A percentile compares a stretch with the other conserved stretches of the same genome.
Evolutionary conservation across 2,329 filamentous ascomycete genomes (phyloP).

Genomic region (Blastomyces parvus): DNA sequence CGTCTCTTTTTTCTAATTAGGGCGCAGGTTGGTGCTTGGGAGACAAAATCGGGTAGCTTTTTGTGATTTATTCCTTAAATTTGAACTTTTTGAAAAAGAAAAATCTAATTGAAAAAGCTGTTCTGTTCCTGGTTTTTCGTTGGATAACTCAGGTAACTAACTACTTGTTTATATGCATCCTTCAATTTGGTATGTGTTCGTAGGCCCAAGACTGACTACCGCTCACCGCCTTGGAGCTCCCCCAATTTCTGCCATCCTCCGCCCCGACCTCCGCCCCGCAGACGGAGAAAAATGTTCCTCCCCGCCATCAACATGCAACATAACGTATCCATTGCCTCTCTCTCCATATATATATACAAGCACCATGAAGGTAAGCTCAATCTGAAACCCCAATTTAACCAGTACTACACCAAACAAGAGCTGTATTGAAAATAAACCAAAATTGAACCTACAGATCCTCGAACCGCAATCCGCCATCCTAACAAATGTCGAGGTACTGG

Average conservation of each 20-base stretch:
- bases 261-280: not conserved
- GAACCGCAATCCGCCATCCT: slow-evolving; percentile 38
- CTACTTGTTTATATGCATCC: too few species aligned
- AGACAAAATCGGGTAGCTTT: slow-evolving; percentile 1
- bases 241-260: not conserved
- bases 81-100: not conserved
- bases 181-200: too few species aligned
- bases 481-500: slow-evolving; percentile 37
- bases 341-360: not conserved
- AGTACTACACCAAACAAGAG: too few species aligned
- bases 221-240: slow-evolving; percentile 4
- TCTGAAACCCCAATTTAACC: too few species aligned
- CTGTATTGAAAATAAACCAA: not conserved
- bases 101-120: not conserved
- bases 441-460: slow-evolving; percentile 26
- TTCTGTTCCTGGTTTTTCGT: not conserved
- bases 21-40: slow-evolving; percentile 20
- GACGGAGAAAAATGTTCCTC: not conserved
- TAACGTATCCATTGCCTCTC: not conserved
- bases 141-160: not conserved
- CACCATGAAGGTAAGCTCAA: slow-evolving; percentile 2
- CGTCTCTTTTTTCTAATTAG: slow-evolving; percentile 3
- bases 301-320: not conserved
- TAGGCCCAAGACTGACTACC: not conserved
- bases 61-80: not conserved